These are phyloP conservation scores for Emergomyces orientalis DNA, from an alignment of 2,329 filamentous ascomycete species.

Conservation along the genomic window DNA sequence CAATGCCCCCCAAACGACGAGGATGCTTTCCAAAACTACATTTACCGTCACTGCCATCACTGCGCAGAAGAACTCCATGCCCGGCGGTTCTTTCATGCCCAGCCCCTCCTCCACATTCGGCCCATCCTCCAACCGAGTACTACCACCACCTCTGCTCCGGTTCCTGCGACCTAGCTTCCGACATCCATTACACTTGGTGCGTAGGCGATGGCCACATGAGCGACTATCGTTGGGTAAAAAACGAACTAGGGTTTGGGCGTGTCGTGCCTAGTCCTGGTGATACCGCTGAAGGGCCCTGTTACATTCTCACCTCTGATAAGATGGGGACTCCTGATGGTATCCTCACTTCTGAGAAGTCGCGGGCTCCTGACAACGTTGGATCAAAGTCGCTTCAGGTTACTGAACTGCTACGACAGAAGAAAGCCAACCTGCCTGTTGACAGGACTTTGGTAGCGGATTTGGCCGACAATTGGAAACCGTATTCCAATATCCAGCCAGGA, in stretches of 20 bases:
- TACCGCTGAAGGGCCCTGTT: neutral
- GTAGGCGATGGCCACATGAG: neutral
- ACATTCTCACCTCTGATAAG: neutral
- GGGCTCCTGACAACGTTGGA: neutral
- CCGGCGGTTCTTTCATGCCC: too few relatives aligned
- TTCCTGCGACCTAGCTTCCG: neutral
- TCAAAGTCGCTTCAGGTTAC: neutral
- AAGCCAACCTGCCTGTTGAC: too few relatives aligned
- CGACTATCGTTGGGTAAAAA: neutral
- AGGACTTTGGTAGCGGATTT: too few relatives aligned
- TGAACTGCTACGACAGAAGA: neutral
- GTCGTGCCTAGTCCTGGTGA: neutral
- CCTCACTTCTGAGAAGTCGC: too few relatives aligned
- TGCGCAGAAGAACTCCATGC: too few relatives aligned
- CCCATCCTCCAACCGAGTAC: neutral
- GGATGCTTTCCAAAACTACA: too few relatives aligned
- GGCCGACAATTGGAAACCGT: too few relatives aligned
- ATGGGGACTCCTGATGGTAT: neutral
- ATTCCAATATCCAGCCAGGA: too few relatives aligned
- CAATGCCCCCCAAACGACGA: too few relatives aligned
- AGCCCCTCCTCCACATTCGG: too few relatives aligned
- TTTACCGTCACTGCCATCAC: too few relatives aligned
- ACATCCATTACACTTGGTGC: neutral
- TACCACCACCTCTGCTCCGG: neutral
- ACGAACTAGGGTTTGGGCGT: neutral